Evolutionary conservation across 106 monocot species (phyloP).

Genomic region (Narthecium ossifragum): DNA sequence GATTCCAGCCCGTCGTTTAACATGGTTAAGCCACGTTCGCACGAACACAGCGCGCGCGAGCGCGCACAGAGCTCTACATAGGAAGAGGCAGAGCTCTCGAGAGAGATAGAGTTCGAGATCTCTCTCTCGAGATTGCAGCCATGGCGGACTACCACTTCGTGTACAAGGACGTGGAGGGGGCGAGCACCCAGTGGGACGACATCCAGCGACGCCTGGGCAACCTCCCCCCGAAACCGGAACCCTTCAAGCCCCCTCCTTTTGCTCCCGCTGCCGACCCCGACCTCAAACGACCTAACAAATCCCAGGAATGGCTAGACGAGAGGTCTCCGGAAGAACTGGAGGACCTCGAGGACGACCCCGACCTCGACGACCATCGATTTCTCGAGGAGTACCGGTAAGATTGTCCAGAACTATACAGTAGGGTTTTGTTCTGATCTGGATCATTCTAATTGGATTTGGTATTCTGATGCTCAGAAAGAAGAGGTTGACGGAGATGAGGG

Average conservation of each 20-base stretch:
- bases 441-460: background rate
- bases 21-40: too few species aligned
- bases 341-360: constrained; percentile 73
- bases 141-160: constrained; percentile 82
- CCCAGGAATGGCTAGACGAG: constrained; percentile 72
- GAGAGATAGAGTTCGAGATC: background rate
- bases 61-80: too few species aligned
- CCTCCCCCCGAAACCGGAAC: constrained; percentile 76
- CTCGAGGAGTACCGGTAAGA: constrained; percentile 79
- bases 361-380: constrained; percentile 85
- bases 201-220: constrained; percentile 85
- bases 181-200: constrained; percentile 95
- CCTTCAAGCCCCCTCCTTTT: constrained; percentile 79
- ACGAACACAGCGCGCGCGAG: too few species aligned
- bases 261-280: constrained; percentile 52
- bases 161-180: constrained; percentile 95
- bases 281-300: constrained; percentile 46
- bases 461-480: constrained; percentile 55
- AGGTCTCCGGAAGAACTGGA: constrained; percentile 75
- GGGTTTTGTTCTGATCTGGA: background rate
- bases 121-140: background rate
- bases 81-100: background rate
- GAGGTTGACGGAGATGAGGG: constrained; percentile 72
- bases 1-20: too few species aligned
- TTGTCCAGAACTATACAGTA: background rate